Evolutionary conservation across 192 early-diverging fungal genomes (phyloP).

Genomic region (Funneliformis mosseae): DNA sequence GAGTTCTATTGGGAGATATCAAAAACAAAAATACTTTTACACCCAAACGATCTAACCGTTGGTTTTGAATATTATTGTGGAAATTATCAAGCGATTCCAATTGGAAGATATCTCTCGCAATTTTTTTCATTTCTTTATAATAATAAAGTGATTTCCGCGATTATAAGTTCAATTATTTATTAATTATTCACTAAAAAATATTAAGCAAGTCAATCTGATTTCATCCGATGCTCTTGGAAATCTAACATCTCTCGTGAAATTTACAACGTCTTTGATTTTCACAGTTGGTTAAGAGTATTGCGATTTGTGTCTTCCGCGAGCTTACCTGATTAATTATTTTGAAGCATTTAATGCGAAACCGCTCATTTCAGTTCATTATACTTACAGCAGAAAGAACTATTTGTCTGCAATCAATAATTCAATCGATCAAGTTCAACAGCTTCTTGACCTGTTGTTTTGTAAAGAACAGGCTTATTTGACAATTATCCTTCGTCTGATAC

Average conservation of each 20-base stretch:
- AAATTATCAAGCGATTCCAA: background rate
- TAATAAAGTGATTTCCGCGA: background rate
- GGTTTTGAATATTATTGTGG: constrained; percentile 8
- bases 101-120: constrained; percentile 3
- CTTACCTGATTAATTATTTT: background rate
- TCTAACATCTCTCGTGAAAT: constrained; percentile 19
- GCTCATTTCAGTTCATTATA: background rate
- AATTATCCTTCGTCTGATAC: constrained; percentile 28
- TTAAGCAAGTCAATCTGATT: background rate
- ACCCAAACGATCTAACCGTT: background rate
- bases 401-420: background rate
- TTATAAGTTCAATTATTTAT: background rate
- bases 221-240: constrained; percentile 2
- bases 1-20: background rate
- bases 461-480: background rate
- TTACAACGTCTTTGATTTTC: constrained; percentile 6
- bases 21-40: background rate
- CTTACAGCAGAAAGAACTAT: background rate
- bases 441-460: background rate
- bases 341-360: background rate
- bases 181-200: background rate
- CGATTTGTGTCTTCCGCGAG: background rate
- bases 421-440: background rate
- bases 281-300: background rate
- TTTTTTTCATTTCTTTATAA: background rate